Evolutionary conservation across 176 grass and related monocot species (phyloP).

Genomic region (Eragrostis curvula): DNA sequence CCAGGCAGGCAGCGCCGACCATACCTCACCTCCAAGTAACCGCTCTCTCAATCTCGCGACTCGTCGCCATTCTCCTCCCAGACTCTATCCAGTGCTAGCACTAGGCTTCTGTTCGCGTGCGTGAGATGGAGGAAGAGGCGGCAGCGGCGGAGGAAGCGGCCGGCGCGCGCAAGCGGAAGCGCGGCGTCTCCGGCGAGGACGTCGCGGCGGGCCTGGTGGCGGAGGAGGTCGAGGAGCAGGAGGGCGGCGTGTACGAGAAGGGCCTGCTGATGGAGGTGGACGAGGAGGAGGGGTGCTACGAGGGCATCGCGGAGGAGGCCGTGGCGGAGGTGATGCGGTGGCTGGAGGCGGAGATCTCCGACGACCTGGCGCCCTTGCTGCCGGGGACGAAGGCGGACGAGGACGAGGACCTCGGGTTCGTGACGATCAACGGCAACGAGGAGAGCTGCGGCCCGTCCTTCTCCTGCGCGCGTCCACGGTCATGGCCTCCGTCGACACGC

Average conservation of each 20-base stretch:
- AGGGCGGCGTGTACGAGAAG: background rate
- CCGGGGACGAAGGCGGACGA: background rate
- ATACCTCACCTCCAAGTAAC: too few relatives aligned
- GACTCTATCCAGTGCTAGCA: background rate
- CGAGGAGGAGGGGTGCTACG: background rate
- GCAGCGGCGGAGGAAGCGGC: background rate
- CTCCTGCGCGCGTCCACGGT: constrained; percentile 71
- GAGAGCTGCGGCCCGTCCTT: constrained; percentile 95
- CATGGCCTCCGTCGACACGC: constrained; percentile 88
- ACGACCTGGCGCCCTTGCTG: background rate
- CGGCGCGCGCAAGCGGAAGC: constrained; percentile 34
- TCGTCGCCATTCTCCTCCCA: background rate
- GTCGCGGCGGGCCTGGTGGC: background rate
- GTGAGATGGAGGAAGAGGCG: background rate
- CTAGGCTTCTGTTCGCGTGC: background rate
- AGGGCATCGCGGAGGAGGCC: constrained; percentile 54
- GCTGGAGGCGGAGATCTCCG: constrained; percentile 75
- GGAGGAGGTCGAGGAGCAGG: background rate
- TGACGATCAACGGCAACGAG: constrained; percentile 85
- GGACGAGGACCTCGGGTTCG: constrained; percentile 36
- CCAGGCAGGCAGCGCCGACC: background rate
- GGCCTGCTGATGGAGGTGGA: background rate
- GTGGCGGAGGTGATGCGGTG: constrained; percentile 81
- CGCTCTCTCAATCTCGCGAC: background rate
- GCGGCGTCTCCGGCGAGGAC: background rate